phyloP scores from a whole-genome alignment of 352 stramenopile genomes.

The Pythium coloratum region DNA sequence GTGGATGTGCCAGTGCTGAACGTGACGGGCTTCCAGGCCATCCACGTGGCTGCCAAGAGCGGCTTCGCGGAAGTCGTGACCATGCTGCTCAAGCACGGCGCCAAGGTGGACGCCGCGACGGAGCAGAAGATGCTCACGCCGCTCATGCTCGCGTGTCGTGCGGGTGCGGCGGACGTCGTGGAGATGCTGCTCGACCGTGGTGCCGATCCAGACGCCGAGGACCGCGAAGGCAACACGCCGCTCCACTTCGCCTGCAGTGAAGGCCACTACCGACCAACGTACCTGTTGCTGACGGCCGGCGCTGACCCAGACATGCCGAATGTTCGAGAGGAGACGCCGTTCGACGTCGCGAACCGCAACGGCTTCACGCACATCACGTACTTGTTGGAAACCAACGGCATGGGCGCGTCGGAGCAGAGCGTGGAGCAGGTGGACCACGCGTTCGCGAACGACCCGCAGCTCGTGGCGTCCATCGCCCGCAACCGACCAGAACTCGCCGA shows the following conservation, averaged over 20 bases:
- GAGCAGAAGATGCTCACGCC: conserved; percentile 52
- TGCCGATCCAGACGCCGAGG: conserved; percentile 74
- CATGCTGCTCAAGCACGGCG: conserved; percentile 42
- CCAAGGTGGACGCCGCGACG: conserved; percentile 51
- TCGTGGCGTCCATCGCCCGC: conserved; percentile 55
- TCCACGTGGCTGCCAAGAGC: conserved; percentile 68
- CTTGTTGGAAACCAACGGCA: conserved; percentile 77
- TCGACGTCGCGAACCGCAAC: conserved; percentile 68
- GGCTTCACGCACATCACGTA: conserved; percentile 77
- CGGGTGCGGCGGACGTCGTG: conserved; percentile 58
- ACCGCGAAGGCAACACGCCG: conserved; percentile 78
- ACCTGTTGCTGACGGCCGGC: conserved; percentile 77
- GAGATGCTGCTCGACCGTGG: conserved; percentile 71
- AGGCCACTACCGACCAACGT: conserved; percentile 77
- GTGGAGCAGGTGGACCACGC: conserved; percentile 63
- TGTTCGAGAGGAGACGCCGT: conserved; percentile 71
- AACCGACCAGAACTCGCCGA: conserved; percentile 71
- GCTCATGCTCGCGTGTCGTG: conserved; percentile 67
- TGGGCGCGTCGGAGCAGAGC: conserved; percentile 50
- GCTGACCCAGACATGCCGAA: conserved; percentile 87
- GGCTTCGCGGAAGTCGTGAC: conserved; percentile 44
- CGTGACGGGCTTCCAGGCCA: conserved; percentile 49
- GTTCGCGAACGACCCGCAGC: conserved; percentile 59
- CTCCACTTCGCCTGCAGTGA: conserved; percentile 76
- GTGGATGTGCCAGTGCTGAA: conserved; percentile 34